Evolutionary conservation across 441 rosid species (phyloP), one percentile per base, ranked within the genome.

Genomic region (Adansonia rubrostipa): DNA sequence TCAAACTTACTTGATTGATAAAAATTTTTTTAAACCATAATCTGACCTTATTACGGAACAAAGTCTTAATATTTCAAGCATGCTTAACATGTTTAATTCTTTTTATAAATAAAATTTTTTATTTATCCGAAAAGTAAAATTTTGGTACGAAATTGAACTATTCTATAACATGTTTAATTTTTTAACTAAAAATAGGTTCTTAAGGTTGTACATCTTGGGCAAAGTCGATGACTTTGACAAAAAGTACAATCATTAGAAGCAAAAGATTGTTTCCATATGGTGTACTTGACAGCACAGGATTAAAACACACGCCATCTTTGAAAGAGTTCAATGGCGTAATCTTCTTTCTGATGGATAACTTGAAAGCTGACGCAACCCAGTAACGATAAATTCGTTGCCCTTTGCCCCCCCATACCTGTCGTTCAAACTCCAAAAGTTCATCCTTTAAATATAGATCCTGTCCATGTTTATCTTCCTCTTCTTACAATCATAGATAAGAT

Each of bases 391-490:
- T 51, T 10, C 53, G 62, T 42, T 51, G 62, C 50, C 51, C 10
- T 44, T 74, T 24, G 28, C 1, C 20, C 56, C 44, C 44, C 44
- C 8, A 8, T 53, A 8, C 15, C 2, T 47, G 68, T 13, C 50
- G 24, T 24, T 33, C 17, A 13, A 45, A 14, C 2, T 24, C 20
- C 10, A 61, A 17, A 19, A 28, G 5, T 70, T 1, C 24, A 42
- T 20, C 20, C 28, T 50, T 22, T 22, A 70, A 50, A 22, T 75
- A 75, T 9, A 53, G 78, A n/a, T 14, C 17, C 20, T 51, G 62
- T 24, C 9, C 60, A 19, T 42, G 9, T 66, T 69, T 45, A 62
- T 54, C 58, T 3, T 44, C 24, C 11, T 33, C 17, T 67, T 22
- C 20, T 28, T 42, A 11, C 24, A 13, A 10, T 5, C 48, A 7